These are phyloP conservation scores for Wickerhamiella musiphila DNA, from an alignment of 805 yeast genomes.

Conservation along the genomic window DNA sequence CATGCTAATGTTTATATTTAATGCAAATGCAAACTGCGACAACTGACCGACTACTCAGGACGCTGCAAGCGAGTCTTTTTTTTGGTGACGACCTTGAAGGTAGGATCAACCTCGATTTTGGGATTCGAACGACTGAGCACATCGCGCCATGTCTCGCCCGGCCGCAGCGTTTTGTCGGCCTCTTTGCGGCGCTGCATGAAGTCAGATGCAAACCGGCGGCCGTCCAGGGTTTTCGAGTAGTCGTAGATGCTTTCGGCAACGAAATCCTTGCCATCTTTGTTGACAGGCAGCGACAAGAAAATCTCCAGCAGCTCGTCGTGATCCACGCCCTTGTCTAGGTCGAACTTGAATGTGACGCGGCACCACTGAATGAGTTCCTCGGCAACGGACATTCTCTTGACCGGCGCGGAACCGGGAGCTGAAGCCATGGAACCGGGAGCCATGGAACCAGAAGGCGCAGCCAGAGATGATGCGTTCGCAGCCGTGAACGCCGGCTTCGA, in stretches of 20 bases:
- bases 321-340: slow-evolving; percentile 58
- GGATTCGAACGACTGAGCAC: slow-evolving; percentile 32
- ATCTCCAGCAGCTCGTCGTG: slow-evolving; percentile 64
- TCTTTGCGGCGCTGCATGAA: slow-evolving; percentile 60
- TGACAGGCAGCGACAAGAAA: slow-evolving; percentile 63
- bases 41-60: slow-evolving; percentile 4
- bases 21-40: not conserved
- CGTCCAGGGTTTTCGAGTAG: slow-evolving; percentile 60
- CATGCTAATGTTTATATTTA: not conserved
- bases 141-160: slow-evolving; percentile 50
- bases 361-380: slow-evolving; percentile 28
- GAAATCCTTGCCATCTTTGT: slow-evolving; percentile 59
- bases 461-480: too few relatives aligned
- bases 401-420: not conserved
- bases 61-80: slow-evolving; percentile 22
- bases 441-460: too few relatives aligned
- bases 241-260: slow-evolving; percentile 87
- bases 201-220: slow-evolving; percentile 83
- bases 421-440: too few relatives aligned
- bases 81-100: slow-evolving; percentile 46
- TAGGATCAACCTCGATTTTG: slow-evolving; percentile 23
- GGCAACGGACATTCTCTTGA: slow-evolving; percentile 14
- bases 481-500: too few relatives aligned
- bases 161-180: slow-evolving; percentile 40
- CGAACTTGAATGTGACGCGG: slow-evolving; percentile 21